These are phyloP conservation scores for Oxytropis ochrocephala DNA, from an alignment of 306 rosid species.

Conservation along the genomic window DNA sequence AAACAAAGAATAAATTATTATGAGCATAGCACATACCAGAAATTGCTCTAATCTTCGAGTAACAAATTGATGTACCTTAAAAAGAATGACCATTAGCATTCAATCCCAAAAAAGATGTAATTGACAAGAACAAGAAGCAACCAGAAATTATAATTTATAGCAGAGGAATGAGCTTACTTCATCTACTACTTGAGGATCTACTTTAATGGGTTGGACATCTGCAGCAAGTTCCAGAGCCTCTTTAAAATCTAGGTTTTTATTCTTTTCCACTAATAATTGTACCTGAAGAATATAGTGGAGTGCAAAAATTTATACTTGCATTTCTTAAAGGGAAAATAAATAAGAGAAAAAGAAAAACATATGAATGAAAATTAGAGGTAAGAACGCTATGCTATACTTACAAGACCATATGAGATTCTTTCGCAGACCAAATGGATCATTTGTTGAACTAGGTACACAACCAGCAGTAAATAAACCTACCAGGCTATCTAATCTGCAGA, in stretches of 20 bases:
- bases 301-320: background rate
- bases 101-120: background rate
- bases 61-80: constrained; percentile 76
- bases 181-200: constrained; percentile 42
- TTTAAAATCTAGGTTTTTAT: constrained; percentile 64
- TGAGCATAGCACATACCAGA: constrained; percentile 53
- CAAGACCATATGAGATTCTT: constrained; percentile 96
- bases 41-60: constrained; percentile 85
- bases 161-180: constrained; percentile 34
- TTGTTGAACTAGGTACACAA: constrained; percentile 89
- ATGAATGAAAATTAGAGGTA: background rate
- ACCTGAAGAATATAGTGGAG: constrained; percentile 49
- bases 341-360: background rate
- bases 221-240: constrained; percentile 81
- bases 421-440: constrained; percentile 84
- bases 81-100: constrained; percentile 18
- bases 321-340: background rate
- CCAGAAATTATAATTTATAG: background rate
- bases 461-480: constrained; percentile 92
- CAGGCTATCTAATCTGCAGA: constrained; percentile 88
- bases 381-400: constrained; percentile 33
- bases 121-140: background rate
- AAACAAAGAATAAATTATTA: background rate
- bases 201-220: constrained; percentile 58
- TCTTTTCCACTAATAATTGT: constrained; percentile 79